Evolutionary conservation across 2,329 filamentous ascomycete genomes (phyloP), one percentile per base, ranked within the genome.

Genomic region (Ophiocordyceps sinensis): DNA sequence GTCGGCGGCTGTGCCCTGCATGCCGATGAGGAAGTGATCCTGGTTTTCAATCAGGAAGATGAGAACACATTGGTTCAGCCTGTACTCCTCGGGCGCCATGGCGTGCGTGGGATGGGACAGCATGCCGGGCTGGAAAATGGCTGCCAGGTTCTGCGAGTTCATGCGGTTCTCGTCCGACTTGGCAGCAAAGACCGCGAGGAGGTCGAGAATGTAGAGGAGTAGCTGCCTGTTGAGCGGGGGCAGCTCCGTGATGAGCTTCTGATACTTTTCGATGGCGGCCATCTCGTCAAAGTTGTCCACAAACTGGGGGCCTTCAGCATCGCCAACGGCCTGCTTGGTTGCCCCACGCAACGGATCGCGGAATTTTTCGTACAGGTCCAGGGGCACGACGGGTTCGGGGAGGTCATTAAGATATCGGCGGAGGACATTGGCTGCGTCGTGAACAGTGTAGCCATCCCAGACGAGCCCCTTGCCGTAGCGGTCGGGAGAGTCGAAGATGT

Each of bases 31-130:
- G 68, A 98, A 98, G 61, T 94, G 85, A 55, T 98, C 91, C 59
- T 98, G 91, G 53, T 98, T 94, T 57, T 96, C 88, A 49, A 98
- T 98, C 51, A 98, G 66, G 61, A 98, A 98, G 39, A 98, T 94
- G 47, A 98, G 73, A 17, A 98, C 89, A 53, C 91, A 89, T 68
- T 98, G 91, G 57, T 93, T 96, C 6, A 98, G 68, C 28, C 86
- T 80, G 58, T 98, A 98, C 56, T 96, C 89, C 43, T 84, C 77
- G 0, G 91, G 91, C 1, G 86, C 81, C 89, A 98, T 96, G 54
- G 94, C 88, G 59, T 98, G 91, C 44, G 76, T 70, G 1, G 91
- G 91, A 58, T 98, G 91, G 2, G 88, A 95, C 13, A 98, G 73
- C 65, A 98, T 84, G 42, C 91, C 91, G 0, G 91, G 91, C 58